Percentiles rank a stretch among this genome's conserved stretches.
phyloP scores from a whole-genome alignment of 129 eudicot species.

The Pulicaria dysenterica region DNA sequence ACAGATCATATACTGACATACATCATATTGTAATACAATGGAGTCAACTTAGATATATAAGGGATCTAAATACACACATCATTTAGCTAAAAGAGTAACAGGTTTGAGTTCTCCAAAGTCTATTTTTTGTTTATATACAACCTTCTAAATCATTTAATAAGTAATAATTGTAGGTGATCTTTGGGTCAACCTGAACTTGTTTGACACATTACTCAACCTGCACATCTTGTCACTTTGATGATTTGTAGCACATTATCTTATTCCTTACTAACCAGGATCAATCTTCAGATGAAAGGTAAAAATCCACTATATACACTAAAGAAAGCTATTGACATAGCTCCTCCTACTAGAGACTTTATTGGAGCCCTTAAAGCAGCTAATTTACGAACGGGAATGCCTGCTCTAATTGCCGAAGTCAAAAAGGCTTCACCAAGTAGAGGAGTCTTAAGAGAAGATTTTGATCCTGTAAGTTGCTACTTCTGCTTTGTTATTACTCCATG shows the following conservation, averaged over 20 bases:
- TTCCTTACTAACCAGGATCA: slow-evolving; percentile 16
- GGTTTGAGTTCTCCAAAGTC: background rate
- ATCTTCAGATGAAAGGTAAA: slow-evolving; percentile 63
- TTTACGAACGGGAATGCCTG: slow-evolving; percentile 79
- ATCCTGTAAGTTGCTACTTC: slow-evolving; percentile 65
- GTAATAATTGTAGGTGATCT: background rate
- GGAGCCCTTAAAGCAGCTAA: slow-evolving; percentile 73
- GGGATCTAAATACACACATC: too few relatives aligned
- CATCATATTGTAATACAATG: too few relatives aligned
- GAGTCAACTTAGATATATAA: too few relatives aligned
- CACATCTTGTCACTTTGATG: background rate
- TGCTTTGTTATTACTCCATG: background rate
- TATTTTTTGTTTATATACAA: too few relatives aligned
- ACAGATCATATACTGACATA: too few relatives aligned
- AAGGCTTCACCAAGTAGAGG: slow-evolving; percentile 99
- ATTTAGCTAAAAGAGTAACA: background rate
- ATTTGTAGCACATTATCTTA: background rate
- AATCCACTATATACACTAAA: slow-evolving; percentile 52
- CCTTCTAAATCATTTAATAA: too few relatives aligned
- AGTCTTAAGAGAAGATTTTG: slow-evolving; percentile 86
- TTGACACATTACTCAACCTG: background rate
- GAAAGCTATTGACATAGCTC: slow-evolving; percentile 48
- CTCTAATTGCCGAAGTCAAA: slow-evolving; percentile 92
- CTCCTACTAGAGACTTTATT: slow-evolving; percentile 76
- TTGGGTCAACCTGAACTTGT: background rate